Evolutionary conservation across 1,139 yeast species (phyloP).

Genomic region (Debaryomyces udenii): DNA sequence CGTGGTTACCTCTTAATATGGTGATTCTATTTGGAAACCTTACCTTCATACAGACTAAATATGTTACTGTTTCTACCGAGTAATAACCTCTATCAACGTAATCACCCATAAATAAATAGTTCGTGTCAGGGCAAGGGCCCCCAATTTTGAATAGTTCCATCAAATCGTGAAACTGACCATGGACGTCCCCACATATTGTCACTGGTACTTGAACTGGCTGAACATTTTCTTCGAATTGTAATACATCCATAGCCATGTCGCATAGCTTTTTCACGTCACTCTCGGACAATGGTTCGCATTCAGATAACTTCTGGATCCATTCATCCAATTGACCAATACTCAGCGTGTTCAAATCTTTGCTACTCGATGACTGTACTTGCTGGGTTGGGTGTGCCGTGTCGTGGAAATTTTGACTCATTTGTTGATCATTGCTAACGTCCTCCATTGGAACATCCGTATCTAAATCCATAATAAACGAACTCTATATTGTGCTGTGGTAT

Average conservation of each 20-base stretch:
- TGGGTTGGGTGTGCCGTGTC: constrained; percentile 19
- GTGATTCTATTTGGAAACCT: constrained; percentile 94
- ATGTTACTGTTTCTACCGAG: constrained; percentile 87
- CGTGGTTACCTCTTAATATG: constrained; percentile 94
- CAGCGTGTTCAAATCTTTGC: constrained; percentile 28
- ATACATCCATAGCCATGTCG: constrained; percentile 86
- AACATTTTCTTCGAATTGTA: constrained; percentile 90
- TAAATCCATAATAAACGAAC: constrained; percentile 49
- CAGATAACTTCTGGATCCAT: constrained; percentile 80
- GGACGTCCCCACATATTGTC: constrained; percentile 98
- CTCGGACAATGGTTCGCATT: constrained; percentile 85
- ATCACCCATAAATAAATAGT: constrained; percentile 88
- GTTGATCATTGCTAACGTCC: constrained; percentile 61
- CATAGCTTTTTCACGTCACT: constrained; percentile 81
- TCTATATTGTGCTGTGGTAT: not conserved
- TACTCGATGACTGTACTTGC: constrained; percentile 17
- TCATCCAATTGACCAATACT: constrained; percentile 73
- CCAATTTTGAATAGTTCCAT: constrained; percentile 88
- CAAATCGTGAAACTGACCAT: constrained; percentile 96
- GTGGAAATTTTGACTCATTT: constrained; percentile 15
- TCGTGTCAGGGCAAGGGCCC: constrained; percentile 86
- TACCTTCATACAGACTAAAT: constrained; percentile 88
- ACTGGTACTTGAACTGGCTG: constrained; percentile 93
- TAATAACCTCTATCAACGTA: constrained; percentile 97
- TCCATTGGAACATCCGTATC: constrained; percentile 75